Evolutionary conservation across 768 basidiomycete species (phyloP).

Genomic region (Auricularia auricula-judae): DNA sequence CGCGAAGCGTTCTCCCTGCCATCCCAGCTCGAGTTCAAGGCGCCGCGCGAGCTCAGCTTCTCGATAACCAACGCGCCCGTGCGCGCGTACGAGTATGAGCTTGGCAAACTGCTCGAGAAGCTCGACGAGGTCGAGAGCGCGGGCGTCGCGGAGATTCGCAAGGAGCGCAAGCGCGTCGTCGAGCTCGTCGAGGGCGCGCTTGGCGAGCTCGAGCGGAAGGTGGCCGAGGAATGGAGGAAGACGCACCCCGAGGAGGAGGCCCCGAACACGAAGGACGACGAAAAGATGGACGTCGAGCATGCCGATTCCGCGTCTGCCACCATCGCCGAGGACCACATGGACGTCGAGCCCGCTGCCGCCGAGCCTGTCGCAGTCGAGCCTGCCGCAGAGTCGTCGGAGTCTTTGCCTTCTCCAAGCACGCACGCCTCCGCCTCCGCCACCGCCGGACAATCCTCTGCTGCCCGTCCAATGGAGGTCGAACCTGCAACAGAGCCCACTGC

Average conservation of each 20-base stretch:
- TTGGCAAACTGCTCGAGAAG: conserved; percentile 50
- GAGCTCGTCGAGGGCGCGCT: conserved; percentile 51
- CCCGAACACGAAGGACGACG: not conserved
- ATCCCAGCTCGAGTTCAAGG: conserved; percentile 5
- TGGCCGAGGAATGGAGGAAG: conserved; percentile 25
- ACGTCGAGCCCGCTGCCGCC: too few species aligned
- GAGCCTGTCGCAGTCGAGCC: too few species aligned
- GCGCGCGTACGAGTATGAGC: conserved; percentile 49
- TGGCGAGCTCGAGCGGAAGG: conserved; percentile 32
- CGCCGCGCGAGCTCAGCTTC: conserved; percentile 35
- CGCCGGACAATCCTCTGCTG: too few species aligned
- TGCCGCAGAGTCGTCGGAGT: too few species aligned
- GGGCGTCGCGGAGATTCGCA: conserved; percentile 44
- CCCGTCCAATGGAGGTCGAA: too few species aligned
- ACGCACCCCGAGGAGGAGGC: conserved; percentile 19
- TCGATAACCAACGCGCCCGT: conserved; percentile 48
- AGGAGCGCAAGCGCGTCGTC: conserved; percentile 40
- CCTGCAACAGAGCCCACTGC: too few species aligned
- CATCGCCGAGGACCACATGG: too few species aligned
- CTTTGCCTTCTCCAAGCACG: too few species aligned
- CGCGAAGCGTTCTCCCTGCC: conserved; percentile 13
- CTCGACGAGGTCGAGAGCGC: conserved; percentile 61
- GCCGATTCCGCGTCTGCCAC: too few species aligned
- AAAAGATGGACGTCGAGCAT: not conserved
- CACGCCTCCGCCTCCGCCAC: too few species aligned